A percentile compares a stretch with the other conserved stretches of the same genome.
Evolutionary conservation across 2,329 filamentous ascomycete genomes (phyloP).

Genomic region (Coleophoma cylindrospora): DNA sequence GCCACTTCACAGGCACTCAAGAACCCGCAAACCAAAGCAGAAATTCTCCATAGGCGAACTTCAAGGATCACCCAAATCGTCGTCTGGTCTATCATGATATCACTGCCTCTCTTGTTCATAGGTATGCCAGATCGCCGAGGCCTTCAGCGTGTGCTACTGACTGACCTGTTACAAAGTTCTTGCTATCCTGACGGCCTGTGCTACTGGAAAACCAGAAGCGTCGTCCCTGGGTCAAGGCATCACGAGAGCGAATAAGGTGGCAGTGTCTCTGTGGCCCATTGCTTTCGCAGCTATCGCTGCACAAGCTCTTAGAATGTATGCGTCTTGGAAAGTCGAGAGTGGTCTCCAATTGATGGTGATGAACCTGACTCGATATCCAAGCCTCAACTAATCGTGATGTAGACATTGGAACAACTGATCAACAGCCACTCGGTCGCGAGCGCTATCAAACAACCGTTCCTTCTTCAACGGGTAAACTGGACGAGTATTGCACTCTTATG

Average conservation of each 20-base stretch:
- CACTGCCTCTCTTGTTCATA: conserved; percentile 3
- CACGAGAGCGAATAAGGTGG: neutral
- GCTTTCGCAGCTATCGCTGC: conserved; percentile 7
- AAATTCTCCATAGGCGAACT: no score
- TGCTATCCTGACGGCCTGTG: no score
- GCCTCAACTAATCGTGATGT: neutral
- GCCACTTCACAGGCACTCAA: no score
- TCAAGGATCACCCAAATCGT: neutral
- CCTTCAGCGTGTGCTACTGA: no score
- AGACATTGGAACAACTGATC: conserved; percentile 8
- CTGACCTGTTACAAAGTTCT: no score
- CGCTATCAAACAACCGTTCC: conserved; percentile 8
- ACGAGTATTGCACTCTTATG: conserved; percentile 2
- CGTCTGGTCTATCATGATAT: conserved; percentile 3
- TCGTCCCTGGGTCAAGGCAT: no score
- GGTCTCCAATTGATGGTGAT: conserved; percentile 8
- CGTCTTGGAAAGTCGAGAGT: conserved; percentile 5
- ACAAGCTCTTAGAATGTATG: conserved; percentile 6
- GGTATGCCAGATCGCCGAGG: neutral
- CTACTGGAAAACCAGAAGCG: no score
- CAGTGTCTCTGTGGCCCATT: conserved; percentile 7
- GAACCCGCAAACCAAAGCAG: no score
- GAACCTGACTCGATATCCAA: neutral
- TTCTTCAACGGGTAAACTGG: conserved; percentile 5
- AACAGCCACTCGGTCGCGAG: conserved; percentile 6